phyloP scores from a whole-genome alignment of 179 eudicot genomes.

The Beta lomatogona region DNA sequence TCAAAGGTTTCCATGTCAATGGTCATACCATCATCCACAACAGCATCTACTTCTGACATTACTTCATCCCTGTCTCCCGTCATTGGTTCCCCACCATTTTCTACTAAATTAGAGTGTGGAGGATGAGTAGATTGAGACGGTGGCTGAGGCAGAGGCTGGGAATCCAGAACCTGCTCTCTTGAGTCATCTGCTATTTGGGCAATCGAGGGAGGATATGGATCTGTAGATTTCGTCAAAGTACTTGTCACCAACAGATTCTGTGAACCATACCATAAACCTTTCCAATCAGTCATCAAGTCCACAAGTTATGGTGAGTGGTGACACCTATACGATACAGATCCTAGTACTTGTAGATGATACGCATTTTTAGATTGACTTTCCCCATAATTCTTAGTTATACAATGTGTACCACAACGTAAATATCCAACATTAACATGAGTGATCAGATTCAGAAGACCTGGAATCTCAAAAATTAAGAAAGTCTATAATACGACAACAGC shows the following conservation, averaged over 20 bases:
- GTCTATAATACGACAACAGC: neutral
- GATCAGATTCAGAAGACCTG: neutral
- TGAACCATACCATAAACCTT: conserved; percentile 5
- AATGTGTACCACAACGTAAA: neutral
- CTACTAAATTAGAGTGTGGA: conserved; percentile 35
- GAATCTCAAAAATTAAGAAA: neutral
- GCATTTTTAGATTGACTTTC: neutral
- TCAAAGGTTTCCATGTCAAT: conserved; percentile 57
- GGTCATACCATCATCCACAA: conserved; percentile 51
- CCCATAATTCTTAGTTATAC: neutral
- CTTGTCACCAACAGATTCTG: conserved; percentile 82
- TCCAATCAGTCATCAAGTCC: neutral
- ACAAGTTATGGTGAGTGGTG: neutral
- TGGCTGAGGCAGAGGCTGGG: conserved; percentile 20
- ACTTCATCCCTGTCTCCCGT: conserved; percentile 58
- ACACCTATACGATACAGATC: neutral
- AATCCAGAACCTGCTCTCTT: conserved; percentile 34
- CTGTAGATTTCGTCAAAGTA: conserved; percentile 55
- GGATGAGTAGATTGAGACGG: neutral
- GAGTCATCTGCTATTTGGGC: conserved; percentile 38
- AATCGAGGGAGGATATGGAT: conserved; percentile 46
- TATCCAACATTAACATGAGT: neutral
- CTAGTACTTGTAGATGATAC: neutral
- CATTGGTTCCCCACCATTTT: conserved; percentile 54
- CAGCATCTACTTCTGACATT: conserved; percentile 58